These are phyloP conservation scores for Brettanomyces custersianus DNA, from an alignment of 805 yeast species.

Conservation along the genomic window DNA sequence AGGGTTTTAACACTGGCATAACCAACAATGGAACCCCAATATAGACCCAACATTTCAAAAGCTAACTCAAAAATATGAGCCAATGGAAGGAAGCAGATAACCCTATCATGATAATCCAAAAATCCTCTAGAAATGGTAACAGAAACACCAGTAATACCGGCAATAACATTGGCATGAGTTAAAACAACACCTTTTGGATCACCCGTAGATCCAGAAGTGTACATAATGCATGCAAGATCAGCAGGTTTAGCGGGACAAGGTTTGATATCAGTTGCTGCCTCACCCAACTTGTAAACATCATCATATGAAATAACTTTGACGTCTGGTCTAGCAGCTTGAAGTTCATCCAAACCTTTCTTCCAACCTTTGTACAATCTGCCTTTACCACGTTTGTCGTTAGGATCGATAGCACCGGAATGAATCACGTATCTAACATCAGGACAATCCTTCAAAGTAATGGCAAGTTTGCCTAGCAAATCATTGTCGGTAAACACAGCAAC, in stretches of 20 bases:
- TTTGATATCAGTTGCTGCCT: slow-evolving; percentile 30
- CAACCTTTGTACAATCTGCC: slow-evolving; percentile 57
- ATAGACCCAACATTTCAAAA: slow-evolving; percentile 68
- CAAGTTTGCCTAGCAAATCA: slow-evolving; percentile 52
- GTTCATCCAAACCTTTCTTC: slow-evolving; percentile 45
- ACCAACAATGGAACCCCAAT: slow-evolving; percentile 88
- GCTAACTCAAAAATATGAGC: slow-evolving; percentile 94
- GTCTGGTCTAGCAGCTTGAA: slow-evolving; percentile 67
- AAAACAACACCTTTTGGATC: slow-evolving; percentile 78
- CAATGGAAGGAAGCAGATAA: slow-evolving; percentile 84
- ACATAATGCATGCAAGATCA: slow-evolving; percentile 70
- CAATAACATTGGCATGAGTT: slow-evolving; percentile 57
- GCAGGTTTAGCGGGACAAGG: slow-evolving; percentile 42
- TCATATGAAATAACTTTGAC: slow-evolving; percentile 54
- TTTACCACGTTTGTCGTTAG: slow-evolving; percentile 51
- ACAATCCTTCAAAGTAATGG: slow-evolving; percentile 64
- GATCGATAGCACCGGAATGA: slow-evolving; percentile 53
- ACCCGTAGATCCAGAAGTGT: slow-evolving; percentile 83
- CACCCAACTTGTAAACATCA: slow-evolving; percentile 62
- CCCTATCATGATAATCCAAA: slow-evolving; percentile 52
- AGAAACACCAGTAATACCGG: slow-evolving; percentile 81
- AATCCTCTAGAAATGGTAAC: slow-evolving; percentile 44
- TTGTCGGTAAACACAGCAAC: slow-evolving; percentile 80
- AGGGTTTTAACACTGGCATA: slow-evolving; percentile 91
- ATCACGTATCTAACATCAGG: slow-evolving; percentile 57